phyloP scores from a whole-genome alignment of 1,284 basidiomycete genomes.

The Tilletia caries region DNA sequence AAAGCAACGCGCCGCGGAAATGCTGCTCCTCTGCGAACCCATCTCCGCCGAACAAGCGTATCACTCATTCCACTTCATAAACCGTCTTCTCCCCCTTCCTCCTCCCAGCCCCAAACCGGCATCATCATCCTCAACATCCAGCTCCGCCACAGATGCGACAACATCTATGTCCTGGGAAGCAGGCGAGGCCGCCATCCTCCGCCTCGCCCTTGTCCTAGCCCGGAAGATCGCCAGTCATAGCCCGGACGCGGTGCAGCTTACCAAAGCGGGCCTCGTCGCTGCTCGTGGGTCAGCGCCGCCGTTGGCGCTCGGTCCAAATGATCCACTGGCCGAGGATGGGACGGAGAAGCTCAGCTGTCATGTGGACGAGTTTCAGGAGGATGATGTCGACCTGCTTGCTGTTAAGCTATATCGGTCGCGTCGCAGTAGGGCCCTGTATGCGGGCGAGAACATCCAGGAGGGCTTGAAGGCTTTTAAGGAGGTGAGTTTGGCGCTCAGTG shows the following conservation, averaged over 20 bases:
- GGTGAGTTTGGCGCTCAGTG: conserved; percentile 47
- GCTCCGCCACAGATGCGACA: not conserved
- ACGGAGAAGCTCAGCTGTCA: not conserved
- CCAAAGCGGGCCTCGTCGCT: conserved; percentile 60
- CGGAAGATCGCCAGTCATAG: conserved; percentile 66
- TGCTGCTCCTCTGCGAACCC: conserved; percentile 69
- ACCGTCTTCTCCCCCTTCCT: conserved; percentile 31
- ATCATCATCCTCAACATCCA: not conserved
- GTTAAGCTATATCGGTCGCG: conserved; percentile 59
- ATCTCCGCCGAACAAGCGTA: conserved; percentile 69
- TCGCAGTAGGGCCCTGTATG: conserved; percentile 63
- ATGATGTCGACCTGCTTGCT: conserved; percentile 63
- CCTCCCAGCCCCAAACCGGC: conserved; percentile 57
- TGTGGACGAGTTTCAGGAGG: conserved; percentile 24
- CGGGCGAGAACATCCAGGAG: conserved; percentile 70
- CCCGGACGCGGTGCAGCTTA: conserved; percentile 74
- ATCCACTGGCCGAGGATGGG: not conserved
- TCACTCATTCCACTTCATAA: conserved; percentile 66
- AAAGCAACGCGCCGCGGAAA: conserved; percentile 68
- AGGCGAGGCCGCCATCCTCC: conserved; percentile 62
- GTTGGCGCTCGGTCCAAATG: not conserved
- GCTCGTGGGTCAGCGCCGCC: conserved; percentile 27
- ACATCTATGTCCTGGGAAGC: conserved; percentile 31
- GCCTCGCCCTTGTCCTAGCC: conserved; percentile 67
- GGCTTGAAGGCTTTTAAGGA: conserved; percentile 59